phyloP scores from a whole-genome alignment of 2,329 filamentous ascomycete species.

The Thelonectria discophora region DNA sequence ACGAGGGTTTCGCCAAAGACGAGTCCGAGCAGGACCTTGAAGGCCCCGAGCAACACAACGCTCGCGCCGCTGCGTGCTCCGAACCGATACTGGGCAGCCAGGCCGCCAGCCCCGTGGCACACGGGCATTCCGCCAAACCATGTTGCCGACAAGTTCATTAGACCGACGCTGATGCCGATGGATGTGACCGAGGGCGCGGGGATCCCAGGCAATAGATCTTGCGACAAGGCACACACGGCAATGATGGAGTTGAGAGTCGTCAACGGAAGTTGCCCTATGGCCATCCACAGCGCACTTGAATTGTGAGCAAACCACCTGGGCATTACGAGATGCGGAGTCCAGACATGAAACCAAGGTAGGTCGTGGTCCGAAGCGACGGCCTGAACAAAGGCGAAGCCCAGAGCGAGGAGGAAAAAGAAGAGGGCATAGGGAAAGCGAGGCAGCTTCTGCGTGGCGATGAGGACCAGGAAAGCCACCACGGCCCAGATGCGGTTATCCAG shows the following conservation, averaged over 20 bases:
- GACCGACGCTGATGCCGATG: slow-evolving; percentile 81
- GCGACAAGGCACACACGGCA: slow-evolving; percentile 81
- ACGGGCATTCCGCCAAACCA: slow-evolving; percentile 97
- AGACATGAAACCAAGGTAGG: slow-evolving; percentile 65
- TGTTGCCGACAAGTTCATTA: slow-evolving; percentile 85
- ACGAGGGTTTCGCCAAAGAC: slow-evolving; percentile 79
- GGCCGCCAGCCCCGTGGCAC: slow-evolving; percentile 89
- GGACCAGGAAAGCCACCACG: slow-evolving; percentile 73
- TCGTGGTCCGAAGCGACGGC: slow-evolving; percentile 43
- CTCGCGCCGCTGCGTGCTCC: slow-evolving; percentile 88
- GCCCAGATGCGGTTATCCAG: slow-evolving; percentile 84
- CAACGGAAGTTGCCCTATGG: slow-evolving; percentile 86
- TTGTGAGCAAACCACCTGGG: slow-evolving; percentile 46
- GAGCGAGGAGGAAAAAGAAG: slow-evolving; percentile 72
- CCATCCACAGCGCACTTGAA: slow-evolving; percentile 62
- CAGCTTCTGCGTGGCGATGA: slow-evolving; percentile 73
- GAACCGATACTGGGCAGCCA: slow-evolving; percentile 91
- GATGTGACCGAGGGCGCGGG: slow-evolving; percentile 75
- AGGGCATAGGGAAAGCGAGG: slow-evolving; percentile 81
- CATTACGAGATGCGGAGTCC: slow-evolving; percentile 62
- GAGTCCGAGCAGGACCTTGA: slow-evolving; percentile 81
- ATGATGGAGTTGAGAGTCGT: slow-evolving; percentile 94
- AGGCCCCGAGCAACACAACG: slow-evolving; percentile 78
- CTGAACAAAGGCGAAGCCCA: slow-evolving; percentile 67
- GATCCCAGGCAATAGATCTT: slow-evolving; percentile 77